Percentiles rank a stretch among this genome's conserved stretches.
Evolutionary conservation across 164 flowering plant species (phyloP).

Genomic region (Piper longum): DNA sequence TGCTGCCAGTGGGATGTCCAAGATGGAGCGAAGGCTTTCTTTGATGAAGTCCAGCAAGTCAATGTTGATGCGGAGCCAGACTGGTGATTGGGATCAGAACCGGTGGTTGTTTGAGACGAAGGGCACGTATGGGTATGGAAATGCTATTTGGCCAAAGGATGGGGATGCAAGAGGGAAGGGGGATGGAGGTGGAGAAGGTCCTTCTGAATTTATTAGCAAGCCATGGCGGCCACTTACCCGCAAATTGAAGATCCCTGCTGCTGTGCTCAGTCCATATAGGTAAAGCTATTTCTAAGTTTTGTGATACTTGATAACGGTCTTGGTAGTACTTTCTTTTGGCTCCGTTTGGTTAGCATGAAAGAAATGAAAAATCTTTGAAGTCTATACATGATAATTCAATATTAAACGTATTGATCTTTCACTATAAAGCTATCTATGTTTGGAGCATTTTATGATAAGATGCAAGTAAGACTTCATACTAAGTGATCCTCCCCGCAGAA

Average conservation of each 20-base stretch:
- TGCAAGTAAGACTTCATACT: too few relatives aligned
- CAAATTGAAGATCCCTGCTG: slow-evolving; percentile 53
- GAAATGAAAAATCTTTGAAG: too few relatives aligned
- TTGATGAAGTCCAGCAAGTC: slow-evolving; percentile 36
- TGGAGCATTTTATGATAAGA: too few relatives aligned
- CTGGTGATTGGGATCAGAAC: slow-evolving; percentile 67
- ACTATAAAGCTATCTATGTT: too few relatives aligned
- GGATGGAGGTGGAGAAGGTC: slow-evolving; percentile 14
- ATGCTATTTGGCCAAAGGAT: slow-evolving; percentile 56
- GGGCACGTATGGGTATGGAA: slow-evolving; percentile 73
- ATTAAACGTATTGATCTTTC: too few relatives aligned
- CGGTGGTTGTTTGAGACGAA: slow-evolving; percentile 69
- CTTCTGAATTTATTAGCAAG: slow-evolving; percentile 27
- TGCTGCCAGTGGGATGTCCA: slow-evolving; percentile 17
- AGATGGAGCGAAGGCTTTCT: slow-evolving; percentile 36
- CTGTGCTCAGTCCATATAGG: slow-evolving; percentile 71
- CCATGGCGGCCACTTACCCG: slow-evolving; percentile 85
- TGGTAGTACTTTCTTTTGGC: not conserved
- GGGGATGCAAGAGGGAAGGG: slow-evolving; percentile 18
- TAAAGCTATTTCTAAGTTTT: slow-evolving; percentile 9
- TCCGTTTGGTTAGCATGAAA: too few relatives aligned
- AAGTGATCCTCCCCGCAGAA: too few relatives aligned
- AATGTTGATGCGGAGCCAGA: slow-evolving; percentile 37
- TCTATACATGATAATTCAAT: too few relatives aligned
- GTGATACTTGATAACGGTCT: too few relatives aligned